These are phyloP conservation scores for Suhomyces canberraensis DNA, from an alignment of 805 yeast genomes.

Conservation along the genomic window DNA sequence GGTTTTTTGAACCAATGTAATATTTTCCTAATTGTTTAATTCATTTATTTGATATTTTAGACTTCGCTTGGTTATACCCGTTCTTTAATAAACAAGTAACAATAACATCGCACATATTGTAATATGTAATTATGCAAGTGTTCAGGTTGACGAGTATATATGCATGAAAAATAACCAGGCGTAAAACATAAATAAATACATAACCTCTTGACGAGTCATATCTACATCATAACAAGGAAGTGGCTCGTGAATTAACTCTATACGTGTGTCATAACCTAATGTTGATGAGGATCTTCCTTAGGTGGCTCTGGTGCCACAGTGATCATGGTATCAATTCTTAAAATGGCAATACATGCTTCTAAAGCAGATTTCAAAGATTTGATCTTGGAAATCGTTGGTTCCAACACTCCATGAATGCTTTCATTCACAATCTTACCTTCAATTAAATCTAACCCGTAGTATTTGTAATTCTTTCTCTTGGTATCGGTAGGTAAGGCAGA, in stretches of 20 bases:
- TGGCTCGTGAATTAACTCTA: not conserved
- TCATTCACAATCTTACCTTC: conserved; percentile 91
- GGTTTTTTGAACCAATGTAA: not conserved
- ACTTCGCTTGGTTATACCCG: not conserved
- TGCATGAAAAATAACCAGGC: too few species aligned
- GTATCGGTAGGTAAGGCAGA: conserved; percentile 76
- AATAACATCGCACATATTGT: too few species aligned
- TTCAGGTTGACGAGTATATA: too few species aligned
- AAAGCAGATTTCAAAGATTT: conserved; percentile 92
- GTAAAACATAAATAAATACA: too few species aligned
- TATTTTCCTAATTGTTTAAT: conserved; percentile 1
- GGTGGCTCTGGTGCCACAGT: conserved; percentile 94
- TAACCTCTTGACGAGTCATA: too few species aligned
- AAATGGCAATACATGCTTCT: conserved; percentile 96
- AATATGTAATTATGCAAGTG: too few species aligned
- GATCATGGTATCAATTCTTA: conserved; percentile 97
- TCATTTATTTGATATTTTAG: not conserved
- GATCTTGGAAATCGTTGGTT: conserved; percentile 91
- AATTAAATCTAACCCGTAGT: conserved; percentile 89
- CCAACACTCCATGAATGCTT: conserved; percentile 80
- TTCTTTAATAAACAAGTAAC: too few species aligned
- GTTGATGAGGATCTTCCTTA: conserved; percentile 88
- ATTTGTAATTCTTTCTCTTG: conserved; percentile 81
- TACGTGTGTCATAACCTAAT: conserved; percentile 32
- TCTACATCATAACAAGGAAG: too few species aligned